Evolutionary conservation across 73 alveolate genomes (phyloP), one percentile per base, ranked within the genome.

Genomic region (Effrenium voratum): DNA sequence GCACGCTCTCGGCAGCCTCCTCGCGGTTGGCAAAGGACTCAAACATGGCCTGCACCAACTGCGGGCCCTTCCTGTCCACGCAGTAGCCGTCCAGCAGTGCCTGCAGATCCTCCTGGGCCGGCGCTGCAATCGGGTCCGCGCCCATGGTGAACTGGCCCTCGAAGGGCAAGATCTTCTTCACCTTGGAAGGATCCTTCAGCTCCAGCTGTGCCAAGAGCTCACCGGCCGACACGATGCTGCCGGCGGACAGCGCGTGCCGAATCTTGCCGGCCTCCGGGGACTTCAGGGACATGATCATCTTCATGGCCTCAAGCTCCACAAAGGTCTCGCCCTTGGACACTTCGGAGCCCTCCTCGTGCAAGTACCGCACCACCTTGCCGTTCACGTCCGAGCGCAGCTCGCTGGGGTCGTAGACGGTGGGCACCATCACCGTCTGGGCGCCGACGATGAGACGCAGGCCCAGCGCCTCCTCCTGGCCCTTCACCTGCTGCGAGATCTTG

Each of bases 351-450:
- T 82, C 92, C 12, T 90, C 97, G 45, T 90, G 97, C 88, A 90
- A 70, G 77, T 90, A 90, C 59, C 97, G 87, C 76, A 90, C 97
- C 86, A 90, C 97, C 93, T 93, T 93, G 63, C 99, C 99, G 38
- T 76, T 93, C 57, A 93, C 93, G 44, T 93, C 99, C 40, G 99
- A 93, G 85, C 99, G 99, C 77, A 93, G 75, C 99, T 93, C 99
- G 16, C 93, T 77, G 26, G 99, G 99, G 49, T 93, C 99, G 57
- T 79, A 79, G 86, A 93, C 98, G 40, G 60, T 45, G 85, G 96
- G 96, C 36, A 63, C 91, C 92, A 92, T 52, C 83, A 92, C 55
- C 82, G 98, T 92, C 92, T 72, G 90, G 8, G 70, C 98, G 32
- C 91, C 98, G 81, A 92, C 28, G 79, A 76, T 52, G 44, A 92